Conservation (phyloP, 352 stramenopile species). For the Elongisporangium anandrum region DNA sequence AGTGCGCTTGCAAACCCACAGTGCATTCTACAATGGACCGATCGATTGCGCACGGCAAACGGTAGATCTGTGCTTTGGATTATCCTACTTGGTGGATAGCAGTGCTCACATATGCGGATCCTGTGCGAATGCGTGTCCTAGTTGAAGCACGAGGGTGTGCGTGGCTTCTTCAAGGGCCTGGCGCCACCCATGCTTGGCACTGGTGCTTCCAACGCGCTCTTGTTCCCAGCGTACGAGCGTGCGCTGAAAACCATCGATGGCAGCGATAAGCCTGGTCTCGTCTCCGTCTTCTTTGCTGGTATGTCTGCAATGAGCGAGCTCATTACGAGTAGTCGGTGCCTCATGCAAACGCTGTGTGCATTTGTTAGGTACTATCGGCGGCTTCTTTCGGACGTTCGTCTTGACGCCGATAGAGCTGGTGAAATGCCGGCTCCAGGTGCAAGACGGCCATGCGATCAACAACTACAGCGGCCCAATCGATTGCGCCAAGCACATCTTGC, state of each 20-base stretch:
- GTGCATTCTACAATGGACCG: conserved; percentile 44
- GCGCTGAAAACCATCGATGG: conserved; percentile 60
- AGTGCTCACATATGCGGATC: not conserved
- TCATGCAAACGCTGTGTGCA: not conserved
- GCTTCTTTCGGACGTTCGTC: conserved; percentile 73
- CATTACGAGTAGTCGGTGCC: not conserved
- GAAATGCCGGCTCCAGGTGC: conserved; percentile 81
- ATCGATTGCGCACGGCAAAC: conserved; percentile 45
- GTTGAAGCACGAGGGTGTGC: conserved; percentile 54
- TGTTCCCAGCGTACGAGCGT: conserved; percentile 81
- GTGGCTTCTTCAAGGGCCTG: conserved; percentile 85
- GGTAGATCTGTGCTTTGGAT: too few relatives aligned
- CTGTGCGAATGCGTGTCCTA: not conserved
- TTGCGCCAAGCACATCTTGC: conserved; percentile 73
- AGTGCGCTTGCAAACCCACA: conserved; percentile 56
- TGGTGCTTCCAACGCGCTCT: conserved; percentile 78
- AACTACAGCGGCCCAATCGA: conserved; percentile 67
- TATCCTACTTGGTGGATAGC: too few relatives aligned
- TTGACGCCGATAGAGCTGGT: conserved; percentile 78
- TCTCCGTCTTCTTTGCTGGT: conserved; percentile 67
- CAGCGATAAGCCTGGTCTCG: conserved; percentile 44
- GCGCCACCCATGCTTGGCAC: conserved; percentile 77
- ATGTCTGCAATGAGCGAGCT: conserved; percentile 13
- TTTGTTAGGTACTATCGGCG: conserved; percentile 15
- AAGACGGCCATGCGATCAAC: conserved; percentile 54